Evolutionary conservation across 2,329 filamentous ascomycete genomes (phyloP).

Genomic region (Fusarium sp.): DNA sequence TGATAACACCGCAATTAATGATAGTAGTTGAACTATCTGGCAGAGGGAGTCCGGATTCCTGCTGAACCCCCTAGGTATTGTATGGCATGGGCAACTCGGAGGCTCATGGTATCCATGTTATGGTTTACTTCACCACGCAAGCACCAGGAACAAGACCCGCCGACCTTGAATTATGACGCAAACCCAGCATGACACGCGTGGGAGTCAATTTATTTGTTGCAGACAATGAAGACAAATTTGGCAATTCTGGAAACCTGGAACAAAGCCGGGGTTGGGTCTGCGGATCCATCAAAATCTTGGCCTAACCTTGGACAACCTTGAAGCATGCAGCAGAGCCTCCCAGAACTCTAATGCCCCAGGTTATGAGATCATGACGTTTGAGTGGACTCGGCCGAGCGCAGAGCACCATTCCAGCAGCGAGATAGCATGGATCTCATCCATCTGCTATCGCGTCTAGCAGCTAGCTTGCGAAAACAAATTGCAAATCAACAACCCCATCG

Average conservation of each 20-base stretch:
- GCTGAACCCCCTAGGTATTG: too few relatives aligned
- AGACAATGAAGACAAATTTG: slow-evolving; percentile 9
- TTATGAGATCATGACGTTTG: slow-evolving; percentile 36
- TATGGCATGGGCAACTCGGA: slow-evolving; percentile 16
- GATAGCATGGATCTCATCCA: not conserved
- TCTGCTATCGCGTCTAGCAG: not conserved
- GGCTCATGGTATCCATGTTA: slow-evolving; percentile 27
- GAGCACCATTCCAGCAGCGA: slow-evolving; percentile 19
- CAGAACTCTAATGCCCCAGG: slow-evolving; percentile 35
- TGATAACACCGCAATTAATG: too few relatives aligned
- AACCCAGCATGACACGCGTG: slow-evolving; percentile 4
- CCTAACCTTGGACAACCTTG: not conserved
- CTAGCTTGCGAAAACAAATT: not conserved
- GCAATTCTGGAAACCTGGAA: slow-evolving; percentile 23
- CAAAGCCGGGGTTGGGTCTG: slow-evolving; percentile 8
- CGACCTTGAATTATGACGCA: slow-evolving; percentile 44
- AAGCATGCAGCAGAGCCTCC: slow-evolving; percentile 36
- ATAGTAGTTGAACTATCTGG: too few relatives aligned
- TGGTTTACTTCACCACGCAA: slow-evolving; percentile 33
- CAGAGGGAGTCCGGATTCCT: too few relatives aligned
- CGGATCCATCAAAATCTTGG: slow-evolving; percentile 1
- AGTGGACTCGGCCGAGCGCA: slow-evolving; percentile 34
- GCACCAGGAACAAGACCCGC: slow-evolving; percentile 26
- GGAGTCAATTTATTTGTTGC: slow-evolving; percentile 1
- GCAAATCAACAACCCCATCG: not conserved